These are phyloP conservation scores for Vigna hirtella DNA, from an alignment of 306 rosid genomes.

Conservation along the genomic window DNA sequence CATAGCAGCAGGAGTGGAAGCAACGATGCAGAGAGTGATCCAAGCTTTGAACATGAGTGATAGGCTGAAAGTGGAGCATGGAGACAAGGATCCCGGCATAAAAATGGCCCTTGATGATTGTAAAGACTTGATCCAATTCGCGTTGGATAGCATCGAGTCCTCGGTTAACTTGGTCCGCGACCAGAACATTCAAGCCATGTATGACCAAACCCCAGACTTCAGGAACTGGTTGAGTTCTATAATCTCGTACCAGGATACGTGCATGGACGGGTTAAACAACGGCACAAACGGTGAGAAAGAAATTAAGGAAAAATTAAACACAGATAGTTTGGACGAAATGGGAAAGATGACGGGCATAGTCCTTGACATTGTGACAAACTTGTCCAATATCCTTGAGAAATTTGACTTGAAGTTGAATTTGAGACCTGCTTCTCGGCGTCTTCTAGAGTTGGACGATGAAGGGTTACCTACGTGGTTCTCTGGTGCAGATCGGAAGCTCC, in stretches of 20 bases:
- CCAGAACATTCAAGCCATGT: conserved; percentile 42
- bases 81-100: conserved; percentile 22
- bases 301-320: conserved; percentile 32
- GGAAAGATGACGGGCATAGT: conserved; percentile 62
- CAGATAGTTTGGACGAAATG: conserved; percentile 38
- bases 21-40: conserved; percentile 44
- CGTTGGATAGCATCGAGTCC: conserved; percentile 54
- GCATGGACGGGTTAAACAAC: conserved; percentile 55
- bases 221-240: conserved; percentile 75
- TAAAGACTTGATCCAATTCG: conserved; percentile 64
- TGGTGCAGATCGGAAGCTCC: conserved; percentile 55
- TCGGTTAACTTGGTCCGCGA: conserved; percentile 43
- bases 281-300: conserved; percentile 35
- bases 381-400: conserved; percentile 42
- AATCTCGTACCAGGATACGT: conserved; percentile 62
- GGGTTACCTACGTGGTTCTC: conserved; percentile 74
- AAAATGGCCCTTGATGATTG: conserved; percentile 75
- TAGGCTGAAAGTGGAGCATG: conserved; percentile 47
- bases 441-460: conserved; percentile 48
- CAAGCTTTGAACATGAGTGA: conserved; percentile 61
- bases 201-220: conserved; percentile 54
- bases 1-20: conserved; percentile 50
- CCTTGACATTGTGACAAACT: conserved; percentile 58
- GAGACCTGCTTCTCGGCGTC: conserved; percentile 59
- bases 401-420: conserved; percentile 55